Conservation (phyloP, 192 early-diverging fungal species). For the Rhizoclosmatium sp. region DNA sequence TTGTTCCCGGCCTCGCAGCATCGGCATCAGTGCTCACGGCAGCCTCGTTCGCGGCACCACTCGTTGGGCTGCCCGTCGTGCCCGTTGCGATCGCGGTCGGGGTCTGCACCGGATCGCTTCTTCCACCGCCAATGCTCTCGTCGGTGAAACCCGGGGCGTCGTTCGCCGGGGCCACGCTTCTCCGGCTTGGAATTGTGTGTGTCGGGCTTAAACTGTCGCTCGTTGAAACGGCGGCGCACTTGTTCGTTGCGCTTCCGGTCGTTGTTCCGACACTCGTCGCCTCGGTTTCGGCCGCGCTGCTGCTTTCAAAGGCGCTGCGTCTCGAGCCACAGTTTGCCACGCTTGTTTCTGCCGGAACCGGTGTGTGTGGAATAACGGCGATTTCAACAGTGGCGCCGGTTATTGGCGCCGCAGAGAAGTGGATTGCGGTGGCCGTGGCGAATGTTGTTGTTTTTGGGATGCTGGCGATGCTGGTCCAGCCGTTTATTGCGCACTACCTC, state of each 20-base stretch:
- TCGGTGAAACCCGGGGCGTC: neutral
- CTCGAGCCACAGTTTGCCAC: conserved; percentile 14
- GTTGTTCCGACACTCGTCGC: conserved; percentile 15
- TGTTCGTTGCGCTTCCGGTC: neutral
- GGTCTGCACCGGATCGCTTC: neutral
- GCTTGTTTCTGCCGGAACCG: conserved; percentile 24
- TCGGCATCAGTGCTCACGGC: neutral
- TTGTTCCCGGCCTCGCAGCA: conserved; percentile 2
- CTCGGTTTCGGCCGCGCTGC: neutral
- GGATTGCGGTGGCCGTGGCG: conserved; percentile 18
- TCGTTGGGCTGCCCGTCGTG: neutral
- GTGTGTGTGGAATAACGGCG: conserved; percentile 25
- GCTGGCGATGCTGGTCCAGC: conserved; percentile 13
- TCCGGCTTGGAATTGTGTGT: conserved; percentile 23
- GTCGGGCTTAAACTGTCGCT: conserved; percentile 25
- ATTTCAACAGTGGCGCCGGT: conserved; percentile 25
- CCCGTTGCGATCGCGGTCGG: neutral
- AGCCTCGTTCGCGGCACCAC: neutral
- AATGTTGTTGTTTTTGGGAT: conserved; percentile 18
- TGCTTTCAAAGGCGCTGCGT: neutral
- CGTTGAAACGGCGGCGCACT: neutral
- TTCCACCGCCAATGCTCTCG: neutral
- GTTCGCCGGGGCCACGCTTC: conserved; percentile 18
- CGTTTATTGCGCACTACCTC: conserved; percentile 6
- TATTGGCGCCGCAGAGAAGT: conserved; percentile 5